Percentiles rank a stretch among this genome's conserved stretches.
phyloP scores from a whole-genome alignment of 495 filamentous ascomycete genomes.

The Neurospora discreta region DNA sequence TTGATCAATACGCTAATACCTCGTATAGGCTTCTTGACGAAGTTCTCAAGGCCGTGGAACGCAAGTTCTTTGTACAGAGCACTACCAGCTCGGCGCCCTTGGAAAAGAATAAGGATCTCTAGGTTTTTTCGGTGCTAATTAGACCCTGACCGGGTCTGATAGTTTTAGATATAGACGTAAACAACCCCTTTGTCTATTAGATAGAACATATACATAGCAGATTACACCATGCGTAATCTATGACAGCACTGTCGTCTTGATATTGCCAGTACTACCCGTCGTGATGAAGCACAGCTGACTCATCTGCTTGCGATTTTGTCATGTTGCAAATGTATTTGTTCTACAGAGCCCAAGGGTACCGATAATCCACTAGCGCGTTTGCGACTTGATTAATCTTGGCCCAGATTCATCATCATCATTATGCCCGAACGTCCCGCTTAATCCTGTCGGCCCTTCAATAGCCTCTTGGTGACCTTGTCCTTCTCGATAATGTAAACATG shows the following conservation, averaged over 20 bases:
- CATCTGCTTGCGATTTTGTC: background rate
- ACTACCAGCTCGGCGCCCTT: constrained; percentile 14
- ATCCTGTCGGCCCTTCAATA: constrained; percentile 77
- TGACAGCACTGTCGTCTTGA: background rate
- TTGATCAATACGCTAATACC: constrained; percentile 24
- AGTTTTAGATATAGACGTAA: background rate
- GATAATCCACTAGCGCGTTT: background rate
- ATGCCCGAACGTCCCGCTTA: constrained; percentile 18
- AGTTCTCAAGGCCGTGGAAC: constrained; percentile 70
- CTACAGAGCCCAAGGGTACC: background rate
- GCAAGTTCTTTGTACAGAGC: constrained; percentile 43
- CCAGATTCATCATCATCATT: background rate
- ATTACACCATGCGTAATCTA: background rate
- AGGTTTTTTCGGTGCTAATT: background rate
- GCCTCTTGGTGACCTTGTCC: constrained; percentile 96
- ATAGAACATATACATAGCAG: background rate
- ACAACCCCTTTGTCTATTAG: background rate
- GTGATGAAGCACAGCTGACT: background rate
- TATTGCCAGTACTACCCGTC: background rate
- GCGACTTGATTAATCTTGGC: background rate
- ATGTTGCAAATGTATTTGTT: background rate
- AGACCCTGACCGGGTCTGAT: background rate
- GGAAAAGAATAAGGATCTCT: constrained; percentile 31
- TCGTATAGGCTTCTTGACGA: constrained; percentile 72
- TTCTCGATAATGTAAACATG: constrained; percentile 99